phyloP scores from a whole-genome alignment of 495 filamentous ascomycete genomes.

The Xylaria telfairii region DNA sequence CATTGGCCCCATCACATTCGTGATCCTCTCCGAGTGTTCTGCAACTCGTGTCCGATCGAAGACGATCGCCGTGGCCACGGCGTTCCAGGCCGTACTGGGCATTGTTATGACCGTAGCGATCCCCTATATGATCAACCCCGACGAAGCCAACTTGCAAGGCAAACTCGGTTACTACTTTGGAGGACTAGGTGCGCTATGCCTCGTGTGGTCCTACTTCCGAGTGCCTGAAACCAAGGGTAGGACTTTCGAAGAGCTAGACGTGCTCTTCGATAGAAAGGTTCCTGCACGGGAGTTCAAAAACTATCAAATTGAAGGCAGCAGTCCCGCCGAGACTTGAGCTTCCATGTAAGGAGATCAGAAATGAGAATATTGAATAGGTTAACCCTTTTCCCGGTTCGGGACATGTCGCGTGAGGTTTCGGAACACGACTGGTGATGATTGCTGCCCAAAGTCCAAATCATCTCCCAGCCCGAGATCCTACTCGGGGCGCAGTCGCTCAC shows the following conservation, averaged over 20 bases:
- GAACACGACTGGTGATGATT: background rate
- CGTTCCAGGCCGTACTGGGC: constrained; percentile 62
- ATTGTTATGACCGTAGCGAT: constrained; percentile 68
- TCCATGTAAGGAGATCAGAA: background rate
- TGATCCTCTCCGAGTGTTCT: constrained; percentile 66
- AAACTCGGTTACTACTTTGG: constrained; percentile 75
- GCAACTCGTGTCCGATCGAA: constrained; percentile 65
- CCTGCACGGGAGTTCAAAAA: constrained; percentile 58
- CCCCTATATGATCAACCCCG: constrained; percentile 71
- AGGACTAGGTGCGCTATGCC: constrained; percentile 53
- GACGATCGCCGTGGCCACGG: constrained; percentile 67
- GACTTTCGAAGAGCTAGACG: constrained; percentile 65
- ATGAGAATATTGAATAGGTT: background rate
- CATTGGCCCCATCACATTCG: constrained; percentile 67
- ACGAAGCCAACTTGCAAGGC: constrained; percentile 66
- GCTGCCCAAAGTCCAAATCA: constrained; percentile 14
- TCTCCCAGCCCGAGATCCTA: background rate
- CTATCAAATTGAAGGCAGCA: constrained; percentile 42
- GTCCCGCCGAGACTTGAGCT: constrained; percentile 24
- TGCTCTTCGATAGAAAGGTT: constrained; percentile 57
- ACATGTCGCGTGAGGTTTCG: background rate
- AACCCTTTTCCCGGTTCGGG: too few species aligned
- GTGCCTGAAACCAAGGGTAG: constrained; percentile 66
- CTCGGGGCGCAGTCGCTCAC: constrained; percentile 18
- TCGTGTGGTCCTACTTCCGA: constrained; percentile 58